Evolutionary conservation across 176 grass and related monocot genomes (phyloP), one percentile per base, ranked within the genome.

Genomic region (Phoenix dactylifera): DNA sequence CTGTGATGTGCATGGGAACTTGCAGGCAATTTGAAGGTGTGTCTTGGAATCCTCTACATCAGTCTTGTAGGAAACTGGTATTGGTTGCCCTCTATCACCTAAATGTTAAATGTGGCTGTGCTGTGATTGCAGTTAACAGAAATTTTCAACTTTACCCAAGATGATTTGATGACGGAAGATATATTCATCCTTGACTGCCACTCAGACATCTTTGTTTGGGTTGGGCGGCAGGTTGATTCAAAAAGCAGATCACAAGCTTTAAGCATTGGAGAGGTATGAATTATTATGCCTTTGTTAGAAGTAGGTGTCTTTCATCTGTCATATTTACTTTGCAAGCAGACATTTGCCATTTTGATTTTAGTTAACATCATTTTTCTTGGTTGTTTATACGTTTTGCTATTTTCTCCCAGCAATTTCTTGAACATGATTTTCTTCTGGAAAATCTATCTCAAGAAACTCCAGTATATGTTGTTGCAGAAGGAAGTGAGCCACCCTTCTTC

Each of bases 141-240:
- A 84, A 83, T 98, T 73, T 98, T 92, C 75, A 98, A 92, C 64
- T 98, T 92, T 26, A 71, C 76, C 23, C 93, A 98, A 92, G 93
- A 98, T 73, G 93, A 98, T 83, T 50, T 98, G 75, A 98, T 92
- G 93, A 88, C 93, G 5, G 93, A 98, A 73, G 93, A 98, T 67
- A 44, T 89, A 72, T 98, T 86, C 85, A 71, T 92, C 83, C 74
- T 98, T 73, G 87, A 98, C 68, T 87, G 84, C 60, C 84, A 88
- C 69, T 86, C 93, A 7, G 83, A 81, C 63, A 72, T 86, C 17
- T 92, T 79, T 26, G 57, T 92, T 79, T 98, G 93, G 93, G 78
- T 86, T 75, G 93, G 93, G 32, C 87, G 80, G 62, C 82, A 64
- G n/a, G 76, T 89, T 69, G 87, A 98, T 67, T 66, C 79, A 58